These are phyloP conservation scores for Waltergamsia citrina DNA, from an alignment of 2,329 filamentous ascomycete species.

Conservation along the genomic window DNA sequence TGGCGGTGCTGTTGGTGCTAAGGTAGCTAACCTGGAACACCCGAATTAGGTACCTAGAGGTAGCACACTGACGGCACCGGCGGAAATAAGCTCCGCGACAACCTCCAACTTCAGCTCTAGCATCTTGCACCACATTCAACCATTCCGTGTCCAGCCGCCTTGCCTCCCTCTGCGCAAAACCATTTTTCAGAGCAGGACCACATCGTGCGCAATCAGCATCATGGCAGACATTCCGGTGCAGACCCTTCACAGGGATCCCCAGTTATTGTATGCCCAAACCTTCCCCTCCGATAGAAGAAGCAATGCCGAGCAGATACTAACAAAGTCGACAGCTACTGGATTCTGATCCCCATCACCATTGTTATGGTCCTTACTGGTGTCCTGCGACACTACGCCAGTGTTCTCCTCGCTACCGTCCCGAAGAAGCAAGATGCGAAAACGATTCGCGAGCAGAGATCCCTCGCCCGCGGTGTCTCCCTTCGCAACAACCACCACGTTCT, in stretches of 20 bases:
- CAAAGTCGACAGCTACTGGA: constrained; percentile 73
- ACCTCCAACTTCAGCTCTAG: constrained; percentile 1
- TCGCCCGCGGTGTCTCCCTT: constrained; percentile 76
- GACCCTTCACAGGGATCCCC: constrained; percentile 96
- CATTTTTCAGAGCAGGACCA: neutral
- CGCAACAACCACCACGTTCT: constrained; percentile 76
- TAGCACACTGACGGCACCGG: constrained; percentile 7
- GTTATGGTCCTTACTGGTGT: constrained; percentile 98
- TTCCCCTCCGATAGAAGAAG: neutral
- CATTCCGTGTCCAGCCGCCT: neutral
- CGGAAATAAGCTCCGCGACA: constrained; percentile 10
- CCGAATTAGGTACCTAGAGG: no score
- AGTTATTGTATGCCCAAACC: constrained; percentile 68
- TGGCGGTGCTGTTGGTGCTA: constrained; percentile 3
- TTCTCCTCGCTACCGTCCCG: constrained; percentile 77
- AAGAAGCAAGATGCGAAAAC: constrained; percentile 70
- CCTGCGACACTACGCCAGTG: constrained; percentile 88
- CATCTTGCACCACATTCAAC: constrained; percentile 3
- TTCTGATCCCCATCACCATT: constrained; percentile 90
- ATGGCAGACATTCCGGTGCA: constrained; percentile 86
- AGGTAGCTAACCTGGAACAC: neutral
- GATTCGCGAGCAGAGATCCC: constrained; percentile 77
- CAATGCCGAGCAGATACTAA: constrained; percentile 7
- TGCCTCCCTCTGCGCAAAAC: no score
- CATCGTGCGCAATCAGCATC: constrained; percentile 9